Base-by-base conservation (phyloP, 2,329 filamentous ascomycete genomes). In the Phoma sp. region DNA sequence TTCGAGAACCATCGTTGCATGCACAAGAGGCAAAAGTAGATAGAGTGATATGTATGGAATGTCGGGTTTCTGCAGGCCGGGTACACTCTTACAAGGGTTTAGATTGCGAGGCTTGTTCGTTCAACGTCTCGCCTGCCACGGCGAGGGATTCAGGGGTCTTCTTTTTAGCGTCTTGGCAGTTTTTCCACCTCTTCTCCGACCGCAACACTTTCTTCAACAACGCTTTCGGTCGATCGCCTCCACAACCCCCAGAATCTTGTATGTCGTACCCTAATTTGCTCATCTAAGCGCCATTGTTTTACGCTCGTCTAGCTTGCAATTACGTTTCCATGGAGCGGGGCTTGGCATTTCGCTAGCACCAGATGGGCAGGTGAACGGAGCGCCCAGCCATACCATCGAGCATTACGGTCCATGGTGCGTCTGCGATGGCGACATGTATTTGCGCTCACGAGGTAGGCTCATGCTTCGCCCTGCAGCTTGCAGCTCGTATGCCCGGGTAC, bases 321-420 rank as follows among this genome's bases (percentile, higher is more conserved):
- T 55, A 37, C 37, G 25, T 47, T 51, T 43, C n/a, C 22, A 19
- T 7, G 31, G 37, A 43, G 47, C 25, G 32, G 37, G 33, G 38
- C 41, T 17, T 19, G 21, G n/a, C 33, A 33, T 8, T 17, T 35
- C 27, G 40, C 54, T 51, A 59, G 24, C 22, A 49, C 59, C 31
- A 29, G 55, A 58, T 7, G 45, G 62, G 63, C 49, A 66, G 62
- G 63, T 62, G 51, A 41, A 51, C 32, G 51, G 19, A 37, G 27
- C 44, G 59, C 55, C 55, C 47, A 61, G 61, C 41, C 58, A 21
- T 38, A 39, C 57, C 57, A 54, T 56, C 57, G 47, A 46, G 50
- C 32, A 53, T 17, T 37, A 55, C 33, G 43, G 35, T 39, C 36
- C 31, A 31, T 50, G 51, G 40, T 38, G 45, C 41, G 44, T 51